Conservation (phyloP, 1,284 basidiomycete genomes). For the Apiotrichum laibachii region DNA sequence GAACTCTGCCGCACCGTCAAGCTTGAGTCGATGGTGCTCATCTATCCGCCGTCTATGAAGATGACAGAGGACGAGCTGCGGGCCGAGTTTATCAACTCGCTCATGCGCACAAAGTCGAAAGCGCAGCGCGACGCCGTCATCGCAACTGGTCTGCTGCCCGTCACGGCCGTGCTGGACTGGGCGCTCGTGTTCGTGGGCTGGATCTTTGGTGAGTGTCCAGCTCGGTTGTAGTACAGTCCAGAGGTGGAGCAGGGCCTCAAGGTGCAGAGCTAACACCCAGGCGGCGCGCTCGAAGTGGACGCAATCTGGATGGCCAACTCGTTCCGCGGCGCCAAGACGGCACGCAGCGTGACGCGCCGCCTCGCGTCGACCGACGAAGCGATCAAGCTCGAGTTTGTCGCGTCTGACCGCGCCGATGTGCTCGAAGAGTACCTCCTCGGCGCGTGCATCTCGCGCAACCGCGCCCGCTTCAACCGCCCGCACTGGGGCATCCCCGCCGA, state of each 20-base stretch:
- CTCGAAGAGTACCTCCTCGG: conserved; percentile 13
- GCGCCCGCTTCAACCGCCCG: conserved; percentile 5
- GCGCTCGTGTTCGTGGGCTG: conserved; percentile 24
- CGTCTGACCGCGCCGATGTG: conserved; percentile 5
- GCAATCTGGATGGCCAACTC: conserved; percentile 22
- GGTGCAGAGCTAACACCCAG: conserved; percentile 7
- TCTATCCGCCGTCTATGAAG: conserved; percentile 20
- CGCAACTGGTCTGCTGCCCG: conserved; percentile 20
- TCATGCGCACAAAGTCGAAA: conserved; percentile 24
- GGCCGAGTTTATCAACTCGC: conserved; percentile 22
- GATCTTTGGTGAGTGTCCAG: conserved; percentile 21
- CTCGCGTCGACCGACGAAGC: conserved; percentile 14
- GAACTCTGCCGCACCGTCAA: conserved; percentile 15
- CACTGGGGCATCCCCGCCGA: conserved; percentile 6
- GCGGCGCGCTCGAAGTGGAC: conserved; percentile 24
- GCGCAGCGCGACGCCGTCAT: conserved; percentile 27
- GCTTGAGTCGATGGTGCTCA: conserved; percentile 25
- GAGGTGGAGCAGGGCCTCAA: too few species aligned
- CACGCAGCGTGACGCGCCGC: conserved; percentile 21
- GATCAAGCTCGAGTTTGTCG: conserved; percentile 9
- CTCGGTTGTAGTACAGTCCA: too few species aligned
- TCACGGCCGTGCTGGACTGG: conserved; percentile 20
- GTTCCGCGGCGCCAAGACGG: conserved; percentile 23
- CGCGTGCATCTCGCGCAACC: conserved; percentile 9
- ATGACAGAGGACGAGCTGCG: conserved; percentile 16